A percentile compares a stretch with the other conserved stretches of the same genome.
These are phyloP conservation scores for Solanum hybrid DNA, from an alignment of 305 asterid species.

Conservation along the genomic window DNA sequence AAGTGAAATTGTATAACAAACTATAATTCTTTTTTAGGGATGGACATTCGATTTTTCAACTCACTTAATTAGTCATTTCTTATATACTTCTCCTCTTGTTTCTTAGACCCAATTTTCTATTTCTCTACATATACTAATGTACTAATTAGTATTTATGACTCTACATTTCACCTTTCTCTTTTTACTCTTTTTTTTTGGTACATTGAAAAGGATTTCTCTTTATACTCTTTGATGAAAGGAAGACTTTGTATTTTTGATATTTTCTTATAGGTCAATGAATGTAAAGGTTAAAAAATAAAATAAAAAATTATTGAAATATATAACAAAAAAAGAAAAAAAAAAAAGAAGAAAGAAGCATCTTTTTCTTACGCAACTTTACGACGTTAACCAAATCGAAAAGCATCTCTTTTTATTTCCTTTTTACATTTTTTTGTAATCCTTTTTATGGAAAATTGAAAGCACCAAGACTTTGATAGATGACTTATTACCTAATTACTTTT, in stretches of 20 bases:
- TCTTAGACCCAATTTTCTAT: background rate
- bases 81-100: background rate
- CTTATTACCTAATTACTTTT: conserved; percentile 42
- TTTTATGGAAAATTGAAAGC: conserved; percentile 49
- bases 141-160: background rate
- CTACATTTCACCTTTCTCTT: background rate
- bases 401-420: conserved; percentile 1
- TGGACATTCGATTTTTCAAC: background rate
- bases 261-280: background rate
- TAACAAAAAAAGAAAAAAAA: conserved; percentile 4
- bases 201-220: background rate
- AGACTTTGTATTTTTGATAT: background rate
- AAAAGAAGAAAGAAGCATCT: conserved; percentile 21
- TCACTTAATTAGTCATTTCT: background rate
- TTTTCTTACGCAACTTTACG: conserved; percentile 59
- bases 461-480: conserved; percentile 22
- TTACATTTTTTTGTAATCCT: conserved; percentile 7
- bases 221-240: background rate
- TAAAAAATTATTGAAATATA: too few species aligned
- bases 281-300: background rate
- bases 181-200: background rate
- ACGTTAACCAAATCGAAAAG: conserved; percentile 81
- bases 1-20: background rate
- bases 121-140: background rate
- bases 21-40: background rate